Percentiles rank a stretch among this genome's conserved stretches.
These are phyloP conservation scores for Solanum virginianum DNA, from an alignment of 257 asterid genomes.

Conservation along the genomic window DNA sequence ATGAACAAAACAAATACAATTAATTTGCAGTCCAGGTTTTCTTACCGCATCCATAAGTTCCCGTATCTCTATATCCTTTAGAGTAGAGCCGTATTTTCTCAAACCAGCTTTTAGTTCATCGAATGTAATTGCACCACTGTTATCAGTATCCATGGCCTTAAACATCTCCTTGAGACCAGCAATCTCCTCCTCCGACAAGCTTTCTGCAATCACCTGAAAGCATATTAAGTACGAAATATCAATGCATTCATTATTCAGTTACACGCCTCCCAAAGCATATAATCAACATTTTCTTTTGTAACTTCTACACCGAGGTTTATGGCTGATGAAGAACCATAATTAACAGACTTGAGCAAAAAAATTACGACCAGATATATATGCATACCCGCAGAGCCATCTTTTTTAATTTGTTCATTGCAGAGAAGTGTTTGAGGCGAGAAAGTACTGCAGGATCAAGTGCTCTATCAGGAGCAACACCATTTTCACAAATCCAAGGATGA, in stretches of 20 bases:
- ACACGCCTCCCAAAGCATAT: neutral
- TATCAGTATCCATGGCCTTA: conserved; percentile 86
- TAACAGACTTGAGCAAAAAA: neutral
- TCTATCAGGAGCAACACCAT: conserved; percentile 80
- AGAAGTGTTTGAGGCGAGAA: conserved; percentile 68
- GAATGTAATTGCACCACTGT: conserved; percentile 88
- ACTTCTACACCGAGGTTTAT: neutral
- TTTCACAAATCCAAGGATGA: conserved; percentile 78
- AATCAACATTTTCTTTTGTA: neutral
- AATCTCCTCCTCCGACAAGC: conserved; percentile 91
- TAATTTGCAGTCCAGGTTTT: neutral
- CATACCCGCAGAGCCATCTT: conserved; percentile 89
- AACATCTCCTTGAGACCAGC: conserved; percentile 93
- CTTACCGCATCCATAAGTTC: conserved; percentile 94
- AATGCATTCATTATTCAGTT: neutral
- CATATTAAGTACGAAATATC: neutral
- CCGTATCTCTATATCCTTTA: conserved; percentile 76
- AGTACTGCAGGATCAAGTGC: conserved; percentile 69
- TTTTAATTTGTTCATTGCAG: conserved; percentile 75
- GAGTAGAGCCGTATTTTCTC: conserved; percentile 81
- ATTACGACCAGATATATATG: neutral
- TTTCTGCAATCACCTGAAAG: conserved; percentile 86
- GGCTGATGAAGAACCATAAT: neutral
- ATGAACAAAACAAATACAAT: neutral
- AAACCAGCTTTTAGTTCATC: conserved; percentile 93